phyloP scores from a whole-genome alignment of 2,329 filamentous ascomycete genomes.

The Penicillium sp. region DNA sequence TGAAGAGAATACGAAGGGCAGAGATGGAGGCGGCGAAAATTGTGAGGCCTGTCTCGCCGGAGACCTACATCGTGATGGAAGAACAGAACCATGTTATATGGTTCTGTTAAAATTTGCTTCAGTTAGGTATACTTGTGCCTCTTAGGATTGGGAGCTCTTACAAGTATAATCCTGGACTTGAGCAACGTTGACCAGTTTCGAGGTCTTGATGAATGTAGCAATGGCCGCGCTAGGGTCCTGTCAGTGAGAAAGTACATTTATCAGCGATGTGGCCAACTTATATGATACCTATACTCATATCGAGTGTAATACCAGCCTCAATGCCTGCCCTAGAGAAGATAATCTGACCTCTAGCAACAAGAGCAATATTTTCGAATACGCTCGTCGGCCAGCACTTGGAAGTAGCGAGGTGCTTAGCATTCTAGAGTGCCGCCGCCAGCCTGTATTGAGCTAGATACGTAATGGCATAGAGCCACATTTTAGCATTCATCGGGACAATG shows the following conservation, averaged over 20 bases:
- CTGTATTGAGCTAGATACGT: constrained; percentile 26
- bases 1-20: constrained; percentile 29
- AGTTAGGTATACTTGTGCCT: background rate
- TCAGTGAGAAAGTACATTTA: background rate
- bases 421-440: constrained; percentile 22
- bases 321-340: background rate
- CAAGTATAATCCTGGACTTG: constrained; percentile 26
- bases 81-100: constrained; percentile 6
- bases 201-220: constrained; percentile 29
- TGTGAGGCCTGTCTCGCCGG: constrained; percentile 31
- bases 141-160: background rate
- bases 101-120: background rate
- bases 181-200: constrained; percentile 25
- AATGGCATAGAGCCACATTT: constrained; percentile 26
- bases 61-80: constrained; percentile 28
- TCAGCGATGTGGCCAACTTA: constrained; percentile 10
- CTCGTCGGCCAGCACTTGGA: constrained; percentile 23
- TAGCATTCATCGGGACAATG: constrained; percentile 29
- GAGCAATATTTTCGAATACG: constrained; percentile 24
- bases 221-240: constrained; percentile 19
- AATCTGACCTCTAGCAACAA: constrained; percentile 23
- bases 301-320: constrained; percentile 25
- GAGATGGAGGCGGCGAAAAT: constrained; percentile 34
- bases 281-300: constrained; percentile 34
- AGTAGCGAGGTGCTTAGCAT: constrained; percentile 19